Evolutionary conservation across 768 basidiomycete species (phyloP), one percentile per base, ranked within the genome.

Genomic region (Pleurotus tuber-regium): DNA sequence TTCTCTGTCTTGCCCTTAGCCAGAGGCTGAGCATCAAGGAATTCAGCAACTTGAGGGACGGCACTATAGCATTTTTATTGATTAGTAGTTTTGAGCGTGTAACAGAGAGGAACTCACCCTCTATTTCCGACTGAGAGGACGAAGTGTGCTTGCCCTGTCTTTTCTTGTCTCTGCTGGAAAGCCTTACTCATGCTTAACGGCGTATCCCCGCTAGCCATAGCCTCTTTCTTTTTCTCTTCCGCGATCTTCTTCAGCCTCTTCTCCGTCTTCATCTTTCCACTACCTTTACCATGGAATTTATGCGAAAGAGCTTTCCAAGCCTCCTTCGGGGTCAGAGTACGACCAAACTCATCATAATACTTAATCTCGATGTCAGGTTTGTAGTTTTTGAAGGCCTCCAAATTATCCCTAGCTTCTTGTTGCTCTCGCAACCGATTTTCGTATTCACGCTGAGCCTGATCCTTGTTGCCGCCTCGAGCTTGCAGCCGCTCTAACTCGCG

Each of bases 301-400:
- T 99, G 97, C 38, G 91, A 94, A 36, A 99, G 73, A 14, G 93
- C 92, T 72, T 98, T 98, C 95, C 96, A 98, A 4, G 96, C 95
- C 72, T 99, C 97, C 75, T 98, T 98, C 16, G 86, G 86, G 19
- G 90, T 91, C 65, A 94, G 71, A 52, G 78, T 65, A 31, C 97
- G 79, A 41, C 97, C 97, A 64, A 92, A 92, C 67, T 99, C 96
- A 63, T 99, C 97, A 57, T 95, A 87, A 65, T 99, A 99, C 43
- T 89, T 89, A 62, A 98, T 91, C 57, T 96, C 92, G 61, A 99
- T 78, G 69, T 96, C 95, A 4, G 97, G 97, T 69, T 96, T 98
- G 76, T 99, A 99, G 64, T 85, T 80, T 71, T 87, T 92, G 80
- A 88, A 99, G 43, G 82, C 66, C 28, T 96, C 91, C 53, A 92